Base-by-base conservation (phyloP, 2,329 filamentous ascomycete genomes). In the Trichoderma polysporum region DNA sequence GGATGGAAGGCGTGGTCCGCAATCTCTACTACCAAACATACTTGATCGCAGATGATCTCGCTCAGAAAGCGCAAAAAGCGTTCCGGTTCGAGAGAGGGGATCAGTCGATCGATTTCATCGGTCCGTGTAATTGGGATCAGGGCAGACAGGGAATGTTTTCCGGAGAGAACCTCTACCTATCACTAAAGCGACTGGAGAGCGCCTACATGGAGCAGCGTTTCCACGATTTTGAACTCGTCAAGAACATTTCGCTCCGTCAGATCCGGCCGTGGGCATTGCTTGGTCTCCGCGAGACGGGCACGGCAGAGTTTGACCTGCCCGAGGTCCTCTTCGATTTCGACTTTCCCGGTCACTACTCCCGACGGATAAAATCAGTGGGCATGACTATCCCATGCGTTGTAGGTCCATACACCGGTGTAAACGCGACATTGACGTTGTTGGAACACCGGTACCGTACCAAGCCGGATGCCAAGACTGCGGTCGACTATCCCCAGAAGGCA, bases 271-370 rank as follows among this genome's bases (percentile, higher is more conserved):
- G 35, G 12, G 59, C 57, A 13, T 58, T 70, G 22, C 29, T 70
- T 15, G 19, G 50, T 13, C 67, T 70, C n/a, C 52, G 56, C 4
- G 27, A 37, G 29, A 56, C 65, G 2, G 69, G 69, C 13, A 59
- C 27, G 10, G 49, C 45, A 19, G 37, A 66, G 4, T 39, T 64
- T 56, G 31, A 41, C 22, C 29, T 64, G n/a, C 49, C 60, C n/a
- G 60, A 64, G 49, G 10, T 15, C 4, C 4, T 45, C n/a, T 64
- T 64, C 27, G 60, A 29, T 17, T 71, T 78, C 39, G 77, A 77
- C 71, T 78, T 71, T 66, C 78, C 79, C 1, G 78, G 78, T 3
- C 78, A 80, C 70, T 79, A 78, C 70, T 53, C 71, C 13, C 74
- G 78, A 2, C 72, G 75, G 9, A 76, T 79, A 68, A 70, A 69